Conservation (phyloP, 2,329 filamentous ascomycete species). For the Teratosphaeria destructans region DNA sequence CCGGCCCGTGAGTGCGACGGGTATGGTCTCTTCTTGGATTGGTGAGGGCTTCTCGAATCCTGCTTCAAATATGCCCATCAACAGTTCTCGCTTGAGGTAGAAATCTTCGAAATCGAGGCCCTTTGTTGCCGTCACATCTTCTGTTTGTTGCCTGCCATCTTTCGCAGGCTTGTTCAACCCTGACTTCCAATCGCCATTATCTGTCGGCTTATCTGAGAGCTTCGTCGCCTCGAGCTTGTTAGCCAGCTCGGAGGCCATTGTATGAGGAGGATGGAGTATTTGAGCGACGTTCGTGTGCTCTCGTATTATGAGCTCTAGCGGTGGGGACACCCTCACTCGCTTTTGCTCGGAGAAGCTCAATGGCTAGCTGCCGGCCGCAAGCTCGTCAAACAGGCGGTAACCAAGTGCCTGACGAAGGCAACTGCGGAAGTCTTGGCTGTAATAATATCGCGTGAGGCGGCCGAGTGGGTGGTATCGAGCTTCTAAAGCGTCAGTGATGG, state of each 20-base stretch:
- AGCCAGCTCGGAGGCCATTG: conserved; percentile 42
- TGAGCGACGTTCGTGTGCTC: neutral
- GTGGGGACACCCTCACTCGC: neutral
- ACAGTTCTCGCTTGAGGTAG: conserved; percentile 81
- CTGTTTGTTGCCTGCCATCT: conserved; percentile 71
- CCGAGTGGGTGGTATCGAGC: neutral
- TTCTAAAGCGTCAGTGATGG: neutral
- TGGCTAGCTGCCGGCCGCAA: neutral
- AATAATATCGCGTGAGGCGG: neutral
- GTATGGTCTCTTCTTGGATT: conserved; percentile 98
- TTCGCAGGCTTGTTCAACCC: conserved; percentile 60
- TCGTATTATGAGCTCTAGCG: neutral
- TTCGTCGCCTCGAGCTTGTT: conserved; percentile 48
- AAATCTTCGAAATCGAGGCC: conserved; percentile 97
- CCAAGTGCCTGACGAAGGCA: neutral
- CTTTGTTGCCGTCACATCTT: conserved; percentile 98
- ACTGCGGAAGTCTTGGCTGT: neutral
- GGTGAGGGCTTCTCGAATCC: conserved; percentile 98
- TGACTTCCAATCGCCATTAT: conserved; percentile 61
- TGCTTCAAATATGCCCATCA: conserved; percentile 99
- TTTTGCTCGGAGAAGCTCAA: neutral
- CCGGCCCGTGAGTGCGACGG: conserved; percentile 85
- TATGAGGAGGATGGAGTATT: neutral
- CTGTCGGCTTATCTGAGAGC: conserved; percentile 43
- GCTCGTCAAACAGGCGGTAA: neutral